Percentiles rank a stretch among this genome's conserved stretches.
phyloP scores from a whole-genome alignment of 352 stramenopile species.

The Phytophthora boehmeriae region DNA sequence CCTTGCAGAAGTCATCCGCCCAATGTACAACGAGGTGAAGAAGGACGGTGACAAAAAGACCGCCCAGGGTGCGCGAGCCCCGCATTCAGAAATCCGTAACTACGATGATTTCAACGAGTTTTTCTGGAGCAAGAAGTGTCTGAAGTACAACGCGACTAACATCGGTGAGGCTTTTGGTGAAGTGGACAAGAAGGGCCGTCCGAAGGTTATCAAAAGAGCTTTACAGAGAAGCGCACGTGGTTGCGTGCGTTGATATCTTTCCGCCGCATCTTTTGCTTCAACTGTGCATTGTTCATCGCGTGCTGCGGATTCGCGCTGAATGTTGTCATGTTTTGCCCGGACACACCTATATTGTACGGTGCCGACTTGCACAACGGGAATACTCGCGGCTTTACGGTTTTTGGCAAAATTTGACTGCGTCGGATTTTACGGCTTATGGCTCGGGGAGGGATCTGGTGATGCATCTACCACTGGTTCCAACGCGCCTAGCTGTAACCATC shows the following conservation, averaged over 20 bases:
- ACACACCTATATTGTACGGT: constrained; percentile 80
- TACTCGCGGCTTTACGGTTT: constrained; percentile 58
- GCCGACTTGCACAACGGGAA: constrained; percentile 49
- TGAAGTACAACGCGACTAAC: constrained; percentile 74
- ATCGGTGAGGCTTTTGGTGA: constrained; percentile 77
- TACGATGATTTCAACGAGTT: constrained; percentile 92
- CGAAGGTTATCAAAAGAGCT: constrained; percentile 89
- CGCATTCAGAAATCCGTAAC: constrained; percentile 82
- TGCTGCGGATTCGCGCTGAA: constrained; percentile 74
- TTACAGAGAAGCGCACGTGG: constrained; percentile 81
- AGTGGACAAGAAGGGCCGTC: constrained; percentile 81
- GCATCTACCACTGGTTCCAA: constrained; percentile 32
- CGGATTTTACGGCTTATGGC: constrained; percentile 37
- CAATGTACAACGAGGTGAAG: constrained; percentile 84
- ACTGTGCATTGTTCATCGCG: constrained; percentile 74
- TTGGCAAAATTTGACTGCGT: constrained; percentile 68
- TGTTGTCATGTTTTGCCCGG: constrained; percentile 78
- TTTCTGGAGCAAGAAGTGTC: constrained; percentile 88
- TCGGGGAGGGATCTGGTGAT: constrained; percentile 34
- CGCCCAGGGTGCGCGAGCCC: constrained; percentile 67
- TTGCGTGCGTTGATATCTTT: constrained; percentile 78
- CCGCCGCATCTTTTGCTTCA: constrained; percentile 85
- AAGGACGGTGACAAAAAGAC: constrained; percentile 91
- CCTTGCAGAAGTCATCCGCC: constrained; percentile 75
- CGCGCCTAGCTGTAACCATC: constrained; percentile 50